Evolutionary conservation across 2,329 filamentous ascomycete genomes (phyloP).

Genomic region (Aspergillus candidus): DNA sequence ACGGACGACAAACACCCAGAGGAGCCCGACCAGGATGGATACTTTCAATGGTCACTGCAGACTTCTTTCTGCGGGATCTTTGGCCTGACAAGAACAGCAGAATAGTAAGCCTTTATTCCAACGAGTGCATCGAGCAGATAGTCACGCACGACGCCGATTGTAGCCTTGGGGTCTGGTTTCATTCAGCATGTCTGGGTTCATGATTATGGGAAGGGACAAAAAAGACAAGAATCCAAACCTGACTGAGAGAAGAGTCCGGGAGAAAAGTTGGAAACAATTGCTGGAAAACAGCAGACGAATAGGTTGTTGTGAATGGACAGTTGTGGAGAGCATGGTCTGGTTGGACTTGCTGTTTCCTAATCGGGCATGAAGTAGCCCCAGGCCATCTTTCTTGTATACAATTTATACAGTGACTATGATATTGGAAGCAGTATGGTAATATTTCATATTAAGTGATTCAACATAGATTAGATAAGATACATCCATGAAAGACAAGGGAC

Average conservation of each 20-base stretch:
- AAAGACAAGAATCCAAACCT: neutral
- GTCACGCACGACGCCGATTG: constrained; percentile 6
- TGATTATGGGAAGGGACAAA: neutral
- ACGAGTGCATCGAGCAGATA: neutral
- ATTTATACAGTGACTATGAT: no score
- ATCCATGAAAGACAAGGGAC: no score
- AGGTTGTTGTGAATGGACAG: no score
- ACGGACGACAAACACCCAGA: constrained; percentile 5
- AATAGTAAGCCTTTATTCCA: neutral
- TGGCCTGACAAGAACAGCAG: constrained; percentile 6
- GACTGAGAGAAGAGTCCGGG: neutral
- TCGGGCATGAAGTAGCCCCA: no score
- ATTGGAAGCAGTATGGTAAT: no score
- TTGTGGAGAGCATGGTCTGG: no score
- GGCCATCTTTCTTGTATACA: no score
- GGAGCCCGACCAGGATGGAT: constrained; percentile 14
- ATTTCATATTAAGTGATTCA: no score
- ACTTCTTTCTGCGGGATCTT: constrained; percentile 12
- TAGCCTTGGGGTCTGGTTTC: constrained; percentile 6
- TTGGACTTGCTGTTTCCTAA: no score
- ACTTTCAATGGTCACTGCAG: constrained; percentile 9
- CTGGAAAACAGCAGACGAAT: neutral
- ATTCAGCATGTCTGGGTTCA: constrained; percentile 4
- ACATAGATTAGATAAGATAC: no score
- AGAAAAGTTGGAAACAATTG: neutral